Conservation (phyloP, 2,329 filamentous ascomycete genomes). For the Sporothrix inflata region DNA sequence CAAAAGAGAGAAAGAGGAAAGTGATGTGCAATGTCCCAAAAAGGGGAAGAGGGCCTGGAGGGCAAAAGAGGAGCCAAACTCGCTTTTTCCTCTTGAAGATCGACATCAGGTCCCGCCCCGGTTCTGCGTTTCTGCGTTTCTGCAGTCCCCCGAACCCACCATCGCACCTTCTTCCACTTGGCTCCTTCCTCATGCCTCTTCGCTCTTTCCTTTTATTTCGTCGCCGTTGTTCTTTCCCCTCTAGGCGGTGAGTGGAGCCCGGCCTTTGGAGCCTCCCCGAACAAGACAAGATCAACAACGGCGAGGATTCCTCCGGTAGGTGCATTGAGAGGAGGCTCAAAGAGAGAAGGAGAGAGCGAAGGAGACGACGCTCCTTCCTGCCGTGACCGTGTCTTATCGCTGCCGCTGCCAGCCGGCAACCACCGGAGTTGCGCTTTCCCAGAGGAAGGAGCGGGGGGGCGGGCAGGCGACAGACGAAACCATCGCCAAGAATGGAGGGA, state of each 20-base stretch:
- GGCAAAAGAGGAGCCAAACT: background rate
- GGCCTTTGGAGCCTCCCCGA: background rate
- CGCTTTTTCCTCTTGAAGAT: slow-evolving; percentile 17
- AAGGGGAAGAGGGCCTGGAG: slow-evolving; percentile 3
- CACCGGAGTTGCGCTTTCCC: background rate
- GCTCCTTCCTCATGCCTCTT: background rate
- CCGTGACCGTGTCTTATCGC: background rate
- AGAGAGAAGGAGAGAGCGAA: background rate
- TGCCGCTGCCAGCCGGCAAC: background rate
- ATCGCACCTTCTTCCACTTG: background rate
- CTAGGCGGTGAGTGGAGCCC: slow-evolving; percentile 6
- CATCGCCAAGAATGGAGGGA: background rate
- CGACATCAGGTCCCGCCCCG: slow-evolving; percentile 8
- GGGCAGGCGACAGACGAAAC: background rate
- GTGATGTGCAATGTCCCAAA: slow-evolving; percentile 9
- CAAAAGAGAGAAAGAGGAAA: background rate
- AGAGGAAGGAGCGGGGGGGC: background rate
- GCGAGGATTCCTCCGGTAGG: background rate
- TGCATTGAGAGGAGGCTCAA: background rate
- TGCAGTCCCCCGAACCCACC: background rate
- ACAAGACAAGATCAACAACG: slow-evolving; percentile 8
- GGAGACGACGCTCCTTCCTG: slow-evolving; percentile 1
- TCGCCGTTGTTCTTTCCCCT: background rate
- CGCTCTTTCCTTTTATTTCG: background rate
- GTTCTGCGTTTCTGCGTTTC: background rate